Conservation (phyloP, 805 yeast species). For the Saturnispora sanitii region DNA sequence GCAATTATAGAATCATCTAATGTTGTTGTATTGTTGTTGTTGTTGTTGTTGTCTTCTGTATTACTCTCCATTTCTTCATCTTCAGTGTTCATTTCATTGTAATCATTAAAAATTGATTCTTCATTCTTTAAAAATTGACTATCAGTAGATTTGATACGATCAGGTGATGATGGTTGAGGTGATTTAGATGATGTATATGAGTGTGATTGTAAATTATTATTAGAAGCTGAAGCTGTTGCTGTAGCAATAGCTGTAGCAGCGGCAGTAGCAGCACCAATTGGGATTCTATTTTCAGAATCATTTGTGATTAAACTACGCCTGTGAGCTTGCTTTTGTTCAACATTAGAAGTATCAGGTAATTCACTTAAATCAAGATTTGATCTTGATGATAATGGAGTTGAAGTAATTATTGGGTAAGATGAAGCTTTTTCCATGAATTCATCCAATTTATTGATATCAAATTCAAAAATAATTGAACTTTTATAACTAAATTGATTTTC, state of each 20-base stretch:
- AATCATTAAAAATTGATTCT: slow-evolving; percentile 4
- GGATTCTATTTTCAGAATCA: not conserved
- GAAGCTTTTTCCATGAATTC: slow-evolving; percentile 20
- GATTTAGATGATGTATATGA: no score
- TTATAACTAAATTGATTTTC: slow-evolving; percentile 24
- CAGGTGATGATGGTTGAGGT: not conserved
- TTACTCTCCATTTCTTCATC: not conserved
- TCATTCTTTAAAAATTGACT: slow-evolving; percentile 6
- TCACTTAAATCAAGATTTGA: slow-evolving; percentile 13
- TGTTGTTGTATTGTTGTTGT: not conserved
- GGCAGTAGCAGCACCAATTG: not conserved
- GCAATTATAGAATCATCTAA: not conserved
- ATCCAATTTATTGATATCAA: slow-evolving; percentile 22
- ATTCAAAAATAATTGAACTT: slow-evolving; percentile 29
- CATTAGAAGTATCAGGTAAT: slow-evolving; percentile 4
- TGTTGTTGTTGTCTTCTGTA: no score
- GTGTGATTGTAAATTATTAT: not conserved
- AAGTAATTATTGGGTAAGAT: not conserved
- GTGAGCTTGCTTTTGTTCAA: slow-evolving; percentile 8
- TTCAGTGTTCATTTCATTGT: slow-evolving; percentile 2
- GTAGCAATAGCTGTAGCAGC: not conserved
- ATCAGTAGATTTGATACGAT: not conserved
- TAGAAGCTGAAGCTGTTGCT: not conserved
- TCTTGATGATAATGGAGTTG: slow-evolving; percentile 6
- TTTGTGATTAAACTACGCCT: slow-evolving; percentile 1